Evolutionary conservation across 192 early-diverging fungal genomes (phyloP).

Genomic region (Mortierella antarctica): DNA sequence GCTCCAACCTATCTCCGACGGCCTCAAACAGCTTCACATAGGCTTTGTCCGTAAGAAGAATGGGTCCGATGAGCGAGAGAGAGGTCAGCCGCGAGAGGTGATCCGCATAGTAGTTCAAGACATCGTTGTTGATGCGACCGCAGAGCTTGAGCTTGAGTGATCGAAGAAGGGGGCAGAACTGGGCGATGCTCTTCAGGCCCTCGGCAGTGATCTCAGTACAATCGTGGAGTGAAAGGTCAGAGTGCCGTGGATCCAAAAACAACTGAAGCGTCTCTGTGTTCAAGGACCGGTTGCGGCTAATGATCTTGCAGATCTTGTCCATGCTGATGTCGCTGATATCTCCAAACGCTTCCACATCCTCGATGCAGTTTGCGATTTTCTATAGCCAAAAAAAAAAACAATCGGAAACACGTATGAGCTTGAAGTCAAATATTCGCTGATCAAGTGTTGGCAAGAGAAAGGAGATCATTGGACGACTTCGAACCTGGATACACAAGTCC

Average conservation of each 20-base stretch:
- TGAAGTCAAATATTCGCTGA: not conserved
- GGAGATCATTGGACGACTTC: not conserved
- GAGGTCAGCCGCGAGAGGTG: slow-evolving; percentile 59
- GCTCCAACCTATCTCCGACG: slow-evolving; percentile 62
- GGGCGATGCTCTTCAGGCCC: slow-evolving; percentile 68
- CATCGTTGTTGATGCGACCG: slow-evolving; percentile 70
- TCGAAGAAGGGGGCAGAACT: slow-evolving; percentile 70
- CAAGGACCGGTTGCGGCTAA: slow-evolving; percentile 78
- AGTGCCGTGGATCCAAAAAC: slow-evolving; percentile 73
- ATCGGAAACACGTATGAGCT: not conserved
- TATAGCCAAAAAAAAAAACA: slow-evolving; percentile 16
- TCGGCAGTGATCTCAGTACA: slow-evolving; percentile 73
- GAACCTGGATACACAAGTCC: slow-evolving; percentile 71
- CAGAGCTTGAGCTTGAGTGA: slow-evolving; percentile 77
- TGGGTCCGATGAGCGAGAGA: slow-evolving; percentile 76
- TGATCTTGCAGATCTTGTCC: slow-evolving; percentile 80
- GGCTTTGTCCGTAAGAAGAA: slow-evolving; percentile 67
- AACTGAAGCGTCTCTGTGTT: slow-evolving; percentile 70
- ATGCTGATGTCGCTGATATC: slow-evolving; percentile 77
- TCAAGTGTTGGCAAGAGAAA: not conserved
- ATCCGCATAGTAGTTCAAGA: slow-evolving; percentile 53
- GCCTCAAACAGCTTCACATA: slow-evolving; percentile 71
- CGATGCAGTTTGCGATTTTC: slow-evolving; percentile 79
- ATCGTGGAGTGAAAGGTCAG: slow-evolving; percentile 77
- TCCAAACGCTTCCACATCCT: slow-evolving; percentile 88